Conservation (phyloP, 257 asterid species). For the Coffea eugenioides region DNA sequence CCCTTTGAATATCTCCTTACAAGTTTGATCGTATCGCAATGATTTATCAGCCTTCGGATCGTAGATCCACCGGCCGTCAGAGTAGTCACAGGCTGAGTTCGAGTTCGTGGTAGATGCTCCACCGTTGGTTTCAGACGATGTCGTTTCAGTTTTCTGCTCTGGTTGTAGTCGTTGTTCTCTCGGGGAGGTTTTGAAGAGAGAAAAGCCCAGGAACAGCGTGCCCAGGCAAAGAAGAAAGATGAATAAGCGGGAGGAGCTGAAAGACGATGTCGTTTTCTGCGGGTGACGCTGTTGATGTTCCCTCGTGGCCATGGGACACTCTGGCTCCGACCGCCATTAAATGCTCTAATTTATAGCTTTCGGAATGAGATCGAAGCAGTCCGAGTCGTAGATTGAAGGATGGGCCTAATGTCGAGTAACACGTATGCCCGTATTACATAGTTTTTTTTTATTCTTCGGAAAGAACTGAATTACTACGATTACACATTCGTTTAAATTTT, state of each 20-base stretch:
- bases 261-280: conserved; percentile 41
- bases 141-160: conserved; percentile 17
- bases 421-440: too few relatives aligned
- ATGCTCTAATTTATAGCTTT: conserved; percentile 3
- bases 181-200: conserved; percentile 41
- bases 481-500: too few relatives aligned
- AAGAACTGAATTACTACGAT: too few relatives aligned
- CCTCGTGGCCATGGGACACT: conserved; percentile 51
- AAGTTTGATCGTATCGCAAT: conserved; percentile 72
- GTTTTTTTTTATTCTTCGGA: too few relatives aligned
- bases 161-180: not conserved
- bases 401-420: too few relatives aligned
- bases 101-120: not conserved
- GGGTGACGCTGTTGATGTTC: conserved; percentile 30
- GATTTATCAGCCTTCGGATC: conserved; percentile 46
- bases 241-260: conserved; percentile 38
- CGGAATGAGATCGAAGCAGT: not conserved
- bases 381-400: too few relatives aligned
- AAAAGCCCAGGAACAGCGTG: conserved; percentile 55
- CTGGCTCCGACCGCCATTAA: conserved; percentile 4
- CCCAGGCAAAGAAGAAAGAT: conserved; percentile 50
- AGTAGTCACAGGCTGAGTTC: conserved; percentile 48
- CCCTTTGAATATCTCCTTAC: conserved; percentile 97
- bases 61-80: conserved; percentile 77
- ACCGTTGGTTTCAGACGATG: conserved; percentile 7